Evolutionary conservation across 2,329 filamentous ascomycete species (phyloP), one percentile per base, ranked within the genome.

Genomic region (Aspergillus spinulosporus): DNA sequence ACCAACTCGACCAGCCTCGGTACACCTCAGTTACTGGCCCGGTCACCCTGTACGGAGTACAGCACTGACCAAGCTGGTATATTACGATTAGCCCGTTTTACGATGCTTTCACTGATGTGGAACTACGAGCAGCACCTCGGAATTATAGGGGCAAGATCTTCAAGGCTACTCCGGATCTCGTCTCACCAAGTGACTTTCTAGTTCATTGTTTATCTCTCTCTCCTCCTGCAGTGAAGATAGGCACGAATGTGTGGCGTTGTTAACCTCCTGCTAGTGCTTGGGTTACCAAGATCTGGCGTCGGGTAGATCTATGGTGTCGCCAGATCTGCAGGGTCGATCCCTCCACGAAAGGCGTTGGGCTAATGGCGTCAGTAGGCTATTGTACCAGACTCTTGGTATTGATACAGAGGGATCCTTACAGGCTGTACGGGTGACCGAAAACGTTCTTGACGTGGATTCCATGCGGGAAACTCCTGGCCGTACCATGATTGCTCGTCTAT

Each of bases 251-350:
- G 34, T 37, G 34, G 34, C 15, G n/a, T 14, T 21, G 4, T 15
- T 42, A 21, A 21, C 7, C 39, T 42, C n/a, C 9, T 15, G 5
- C 39, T 7, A 11, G 5, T 42, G 39, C 39, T 15, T 42, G 39
- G 39, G 39, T 21, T 21, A 4, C 39, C 7, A 5, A 7, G 39
- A 42, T 42, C 39, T 21, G 39, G 39, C 34, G 11, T 8, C 11
- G n/a, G n/a, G 14, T 7, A 42, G 39, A 42, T 42, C 39, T 21
- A 42, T 6, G n/a, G 21, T 6, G 39, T 21, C 21, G 39, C 39
- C 39, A 42, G 39, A 42, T 42, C 39, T 42, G 39, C 39, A 42
- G n/a, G 39, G 39, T 42, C 39, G 39, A 42, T 42, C 39, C 39
- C 39, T 42, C 39, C 39, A 14, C 39, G n/a, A 15, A 15, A 21